Evolutionary conservation across 108 stramenopile genomes (phyloP), one percentile per base, ranked within the genome.

Genomic region (Seminavis robusta): DNA sequence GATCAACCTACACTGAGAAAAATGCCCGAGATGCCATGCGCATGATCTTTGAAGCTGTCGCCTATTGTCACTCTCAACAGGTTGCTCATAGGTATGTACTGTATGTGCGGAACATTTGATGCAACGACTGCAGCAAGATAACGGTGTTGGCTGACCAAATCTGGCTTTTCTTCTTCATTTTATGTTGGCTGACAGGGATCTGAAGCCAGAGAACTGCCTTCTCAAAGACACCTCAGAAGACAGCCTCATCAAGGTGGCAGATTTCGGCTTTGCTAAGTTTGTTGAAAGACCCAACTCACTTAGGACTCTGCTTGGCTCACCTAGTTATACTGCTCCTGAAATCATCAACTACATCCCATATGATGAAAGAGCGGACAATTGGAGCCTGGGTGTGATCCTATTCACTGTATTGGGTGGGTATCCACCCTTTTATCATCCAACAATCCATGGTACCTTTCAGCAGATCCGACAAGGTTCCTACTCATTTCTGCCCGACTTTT

Each of bases 261-360:
- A 98, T 63, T 98, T 98, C 70, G 98, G 98, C 19, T 95, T 98
- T 47, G 95, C 95, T 30, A 95, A 97, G 55, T 69, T 80, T 19
- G 69, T 85, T 17, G 38, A 67, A 0, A 65, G 74, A 4, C 68
- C 67, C 16, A 73, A 87, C 34, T 84, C 66, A 17, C 72, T 72
- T 68, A 76, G 43, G 11, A 84, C 86, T 24, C 81, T 77, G 16
- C 81, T 80, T 49, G 86, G 77, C 71, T 6, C 46, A 16, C 92
- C 93, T 19, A 87, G 89, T 17, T 81, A 81, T 7, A 81, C 95
- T 3, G 94, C 96, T 4, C 96, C 96, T 0, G 96, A 87, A 50
- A 69, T 87, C 51, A 32, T 76, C 21, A 59, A 76, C 36, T 66
- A 79, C 10, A 73, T 79, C 33, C 47, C 48, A 43, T 88, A 88